Base-by-base conservation (phyloP, 768 basidiomycete species). In the Peribolospora kevripleyi region DNA sequence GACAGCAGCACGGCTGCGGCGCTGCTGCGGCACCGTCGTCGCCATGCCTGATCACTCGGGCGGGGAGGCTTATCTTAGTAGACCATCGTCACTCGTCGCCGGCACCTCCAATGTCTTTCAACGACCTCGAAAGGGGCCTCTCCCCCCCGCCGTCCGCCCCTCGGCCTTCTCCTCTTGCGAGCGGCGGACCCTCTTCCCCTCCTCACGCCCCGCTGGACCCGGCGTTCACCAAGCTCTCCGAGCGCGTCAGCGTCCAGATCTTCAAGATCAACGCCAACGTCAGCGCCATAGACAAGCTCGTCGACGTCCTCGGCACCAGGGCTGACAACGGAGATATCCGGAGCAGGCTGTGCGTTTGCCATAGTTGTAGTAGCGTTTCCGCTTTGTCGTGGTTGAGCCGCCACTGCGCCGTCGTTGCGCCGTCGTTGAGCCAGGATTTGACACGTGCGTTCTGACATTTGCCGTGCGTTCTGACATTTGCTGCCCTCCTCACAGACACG, bases 251-350 rank as follows among this genome's bases (percentile, higher is more conserved):
- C 1, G 74, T 97, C 5, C 90, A 97, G 67, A 85, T 91, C 56
- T 95, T 97, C 80, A 97, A 97, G 76, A 87, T 97, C 72, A 90
- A 91, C 63, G 77, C 84, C 56, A 98, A 98, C 68, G 87, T 95
- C 3, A 85, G 91, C 64, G 91, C 84, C 11, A 90, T 98, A 51
- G 68, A 86, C 62, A 85, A 84, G 68, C 74, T 88, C n/a, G 85
- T 97, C n/a, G 88, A 97, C 64, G 84, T 90, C 67, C 75, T 98
- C 1, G 91, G 91, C 4, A 85, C 82, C 0, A 70, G 70, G 41
- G 78, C 78, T 63, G 90, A 97, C 66, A 84, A 81, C 13, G 76
- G 80, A 1, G 67, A 71, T 3, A 69, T 97, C 53, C 74, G 91
- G 61, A 86, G 82, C 68, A 81, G 78, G 52, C 69, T 97, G 90